Base-by-base conservation (phyloP, 371 early-diverging fungal species). In the Capillidium rhysosporum region DNA sequence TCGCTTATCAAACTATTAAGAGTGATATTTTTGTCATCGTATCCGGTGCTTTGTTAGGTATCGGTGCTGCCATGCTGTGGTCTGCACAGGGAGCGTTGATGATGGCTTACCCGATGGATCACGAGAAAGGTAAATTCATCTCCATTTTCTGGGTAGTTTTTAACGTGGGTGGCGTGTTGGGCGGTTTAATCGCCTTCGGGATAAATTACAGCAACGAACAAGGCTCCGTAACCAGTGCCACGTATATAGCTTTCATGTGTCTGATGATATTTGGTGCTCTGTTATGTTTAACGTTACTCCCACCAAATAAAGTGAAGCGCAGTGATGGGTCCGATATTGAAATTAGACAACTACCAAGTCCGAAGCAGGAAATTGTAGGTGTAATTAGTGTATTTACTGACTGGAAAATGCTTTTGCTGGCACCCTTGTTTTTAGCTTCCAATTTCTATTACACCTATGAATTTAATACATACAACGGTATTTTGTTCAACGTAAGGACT, bases 71-170 rank as follows among this genome's bases (percentile, higher is more conserved):
- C 60, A 55, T 60, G 57, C 65, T 80, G 43, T 80, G 81, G 81
- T 74, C 79, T 0, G 81, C 84, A 7, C 84, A 84, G 61, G 85
- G 84, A 30, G 75, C 81, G 66, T 79, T 86, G 58, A 80, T 84
- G 75, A 72, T 82, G 64, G 77, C 84, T 39, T 85, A 87, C 60
- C 85, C 88, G 1, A 68, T 68, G 28, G 84, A 85, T 57, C 63
- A 72, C 30, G 76, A 78, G 38, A 84, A 84, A 66, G 86, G 84
- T 29, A 73, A 69, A 52, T 86, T 67, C 60, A 78, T 86, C 49
- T 71, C 80, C 25, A 73, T 81, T 40, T 88, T 88, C 66, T 87
- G 88, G 88, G 68, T 74, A 57, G 75, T 84, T 44, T 85, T 87
- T 63, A 87, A 85, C 64, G 51, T 66, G 45, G 69, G 77, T 56